Percentiles rank a stretch among this genome's conserved stretches.
Evolutionary conservation across 1,284 basidiomycete species (phyloP).

Genomic region (Boletellus dicymbophilus): DNA sequence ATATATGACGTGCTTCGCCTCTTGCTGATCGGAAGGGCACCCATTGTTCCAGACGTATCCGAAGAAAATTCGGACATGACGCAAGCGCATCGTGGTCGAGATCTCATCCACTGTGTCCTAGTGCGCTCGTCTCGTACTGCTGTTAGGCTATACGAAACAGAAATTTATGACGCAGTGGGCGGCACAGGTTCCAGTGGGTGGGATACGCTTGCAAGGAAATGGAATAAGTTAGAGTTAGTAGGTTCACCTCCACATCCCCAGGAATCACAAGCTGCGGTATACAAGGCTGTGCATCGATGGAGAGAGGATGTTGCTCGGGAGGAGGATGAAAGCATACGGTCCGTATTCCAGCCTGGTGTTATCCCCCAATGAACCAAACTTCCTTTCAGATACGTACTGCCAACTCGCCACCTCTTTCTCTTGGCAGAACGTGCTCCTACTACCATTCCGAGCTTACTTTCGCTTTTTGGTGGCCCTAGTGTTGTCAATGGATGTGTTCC

Average conservation of each 20-base stretch:
- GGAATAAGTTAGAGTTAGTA: constrained; percentile 65
- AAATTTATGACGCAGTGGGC: constrained; percentile 65
- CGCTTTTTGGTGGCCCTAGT: constrained; percentile 44
- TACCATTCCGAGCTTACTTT: constrained; percentile 57
- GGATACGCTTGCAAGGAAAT: constrained; percentile 76
- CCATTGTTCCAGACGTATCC: constrained; percentile 37
- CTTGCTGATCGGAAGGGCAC: constrained; percentile 71
- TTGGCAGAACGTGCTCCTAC: constrained; percentile 68
- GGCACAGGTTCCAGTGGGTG: constrained; percentile 76
- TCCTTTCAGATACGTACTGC: constrained; percentile 62
- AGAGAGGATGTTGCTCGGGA: constrained; percentile 80
- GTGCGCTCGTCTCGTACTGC: constrained; percentile 74
- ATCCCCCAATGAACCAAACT: not conserved
- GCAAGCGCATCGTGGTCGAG: constrained; percentile 23
- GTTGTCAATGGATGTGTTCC: constrained; percentile 43
- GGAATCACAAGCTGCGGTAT: constrained; percentile 76
- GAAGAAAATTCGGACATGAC: constrained; percentile 12
- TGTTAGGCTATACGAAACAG: constrained; percentile 64
- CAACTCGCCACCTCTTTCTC: constrained; percentile 71
- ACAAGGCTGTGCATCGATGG: constrained; percentile 82
- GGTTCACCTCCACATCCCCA: constrained; percentile 39
- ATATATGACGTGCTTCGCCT: constrained; percentile 94
- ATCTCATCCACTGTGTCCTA: constrained; percentile 59
- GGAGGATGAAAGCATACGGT: constrained; percentile 89
- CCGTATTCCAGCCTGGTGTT: constrained; percentile 32